Percentiles rank a stretch among this genome's conserved stretches.
Conservation (phyloP, 2,329 filamentous ascomycete genomes). For the Nakataea oryzae region DNA sequence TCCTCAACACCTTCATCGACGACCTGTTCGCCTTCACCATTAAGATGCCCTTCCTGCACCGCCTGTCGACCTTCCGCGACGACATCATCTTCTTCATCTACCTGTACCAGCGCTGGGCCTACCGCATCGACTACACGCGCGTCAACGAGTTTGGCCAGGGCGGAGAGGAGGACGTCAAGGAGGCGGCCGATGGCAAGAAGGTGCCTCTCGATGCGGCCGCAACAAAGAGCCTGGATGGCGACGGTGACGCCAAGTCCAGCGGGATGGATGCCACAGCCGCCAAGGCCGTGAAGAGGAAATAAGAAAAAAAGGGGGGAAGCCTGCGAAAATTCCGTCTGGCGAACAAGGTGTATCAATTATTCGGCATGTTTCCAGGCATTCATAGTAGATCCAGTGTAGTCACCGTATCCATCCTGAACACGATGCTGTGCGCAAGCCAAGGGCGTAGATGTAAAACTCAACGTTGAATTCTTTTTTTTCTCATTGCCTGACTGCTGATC, state of each 20-base stretch:
- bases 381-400: too few relatives aligned
- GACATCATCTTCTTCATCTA: conserved; percentile 99
- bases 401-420: not conserved
- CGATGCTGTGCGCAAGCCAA: not conserved
- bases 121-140: conserved; percentile 81
- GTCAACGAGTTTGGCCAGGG: conserved; percentile 98
- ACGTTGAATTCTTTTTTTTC: too few relatives aligned
- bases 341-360: not conserved
- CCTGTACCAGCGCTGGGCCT: conserved; percentile 86
- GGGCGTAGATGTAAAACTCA: too few relatives aligned
- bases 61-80: conserved; percentile 83
- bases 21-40: conserved; percentile 98
- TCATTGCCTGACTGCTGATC: too few relatives aligned
- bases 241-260: not conserved
- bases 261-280: not conserved
- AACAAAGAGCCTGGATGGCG: not conserved
- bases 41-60: conserved; percentile 94
- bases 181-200: conserved; percentile 19
- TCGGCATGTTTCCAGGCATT: not conserved
- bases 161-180: conserved; percentile 68
- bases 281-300: conserved; percentile 3
- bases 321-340: not conserved
- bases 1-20: conserved; percentile 97
- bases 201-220: not conserved
- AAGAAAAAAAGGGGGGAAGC: not conserved